Evolutionary conservation across 1,284 basidiomycete genomes (phyloP), one percentile per base, ranked within the genome.

Genomic region (Trichosporon sp.): DNA sequence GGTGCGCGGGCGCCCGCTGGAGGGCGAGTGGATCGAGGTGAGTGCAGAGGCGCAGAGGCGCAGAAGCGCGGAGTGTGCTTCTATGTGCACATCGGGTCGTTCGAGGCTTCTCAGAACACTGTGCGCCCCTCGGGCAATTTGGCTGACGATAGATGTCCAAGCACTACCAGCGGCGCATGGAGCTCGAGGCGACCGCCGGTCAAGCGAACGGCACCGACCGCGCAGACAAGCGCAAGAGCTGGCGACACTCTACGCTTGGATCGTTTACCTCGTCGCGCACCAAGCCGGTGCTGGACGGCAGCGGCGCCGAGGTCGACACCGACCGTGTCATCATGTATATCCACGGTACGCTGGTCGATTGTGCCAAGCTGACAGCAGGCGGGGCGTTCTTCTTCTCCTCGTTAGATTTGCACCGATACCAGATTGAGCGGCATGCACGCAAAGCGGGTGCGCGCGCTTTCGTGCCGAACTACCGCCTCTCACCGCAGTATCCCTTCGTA

Each of bases 401-500:
- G 10, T 66, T 77, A 16, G 79, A 81, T 70, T 76, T 76, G 43
- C 76, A 76, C 71, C 90, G 92, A 76, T 91, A 93, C 76, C 90
- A 90, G 77, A 90, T 95, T 43, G 92, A 94, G 80, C 88, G 93
- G n/a, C 89, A 91, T 79, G 94, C 94, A 2, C 89, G 93, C 32
- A 96, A 96, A 84, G 92, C 92, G 71, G 93, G 91, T 72, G 94
- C 93, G 0, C 88, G 93, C 43, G 91, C 79, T 48, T 74, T 83
- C 90, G 92, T 92, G 59, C 88, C 95, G 68, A 92, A 93, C 76
- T 96, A 96, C 81, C 89, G 94, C 38, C 87, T 95, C 11, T 89
- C 94, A 11, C 95, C 94, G 1, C 94, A 96, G 83, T 96, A 95
- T 75, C 96, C 96, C 0, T 98, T 98, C 93, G 32, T 98, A 91